Conservation (phyloP, 1,139 yeast species). For the Candida smagusa region DNA sequence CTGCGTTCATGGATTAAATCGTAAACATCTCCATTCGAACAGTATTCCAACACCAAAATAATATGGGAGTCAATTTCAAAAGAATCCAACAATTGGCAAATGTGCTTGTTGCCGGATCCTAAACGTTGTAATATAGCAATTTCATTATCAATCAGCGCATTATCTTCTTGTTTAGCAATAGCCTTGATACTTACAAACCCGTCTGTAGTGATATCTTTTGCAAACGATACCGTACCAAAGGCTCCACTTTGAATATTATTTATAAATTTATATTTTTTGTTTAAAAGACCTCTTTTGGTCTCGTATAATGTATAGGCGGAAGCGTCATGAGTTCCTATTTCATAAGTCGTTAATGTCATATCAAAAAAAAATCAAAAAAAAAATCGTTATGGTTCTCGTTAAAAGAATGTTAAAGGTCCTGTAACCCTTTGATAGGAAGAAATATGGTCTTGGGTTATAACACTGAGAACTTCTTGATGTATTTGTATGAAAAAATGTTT, state of each 20-base stretch:
- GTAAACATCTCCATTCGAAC: conserved; percentile 49
- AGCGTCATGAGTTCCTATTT: conserved; percentile 1
- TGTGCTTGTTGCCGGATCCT: conserved; percentile 32
- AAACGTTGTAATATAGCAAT: conserved; percentile 38
- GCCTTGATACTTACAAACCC: conserved; percentile 34
- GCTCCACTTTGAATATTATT: conserved; percentile 48
- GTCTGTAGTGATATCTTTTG: conserved; percentile 30
- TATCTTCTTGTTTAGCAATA: conserved; percentile 27
- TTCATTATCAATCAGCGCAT: conserved; percentile 32
- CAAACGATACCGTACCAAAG: conserved; percentile 51
- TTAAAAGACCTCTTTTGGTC: conserved; percentile 25
- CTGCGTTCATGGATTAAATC: conserved; percentile 34
- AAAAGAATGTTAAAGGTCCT: background rate
- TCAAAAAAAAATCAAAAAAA: conserved; percentile 2
- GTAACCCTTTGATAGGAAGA: background rate
- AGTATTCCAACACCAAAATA: conserved; percentile 48
- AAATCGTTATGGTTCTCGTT: background rate
- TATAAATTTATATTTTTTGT: conserved; percentile 34
- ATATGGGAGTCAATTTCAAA: conserved; percentile 42
- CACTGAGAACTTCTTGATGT: no score
- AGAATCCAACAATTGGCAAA: conserved; percentile 42
- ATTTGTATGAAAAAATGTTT: no score
- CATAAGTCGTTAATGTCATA: conserved; percentile 16
- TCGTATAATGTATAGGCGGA: conserved; percentile 23
- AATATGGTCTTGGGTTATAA: background rate